phyloP scores from a whole-genome alignment of 805 yeast species.

The Candida sanyiensis region DNA sequence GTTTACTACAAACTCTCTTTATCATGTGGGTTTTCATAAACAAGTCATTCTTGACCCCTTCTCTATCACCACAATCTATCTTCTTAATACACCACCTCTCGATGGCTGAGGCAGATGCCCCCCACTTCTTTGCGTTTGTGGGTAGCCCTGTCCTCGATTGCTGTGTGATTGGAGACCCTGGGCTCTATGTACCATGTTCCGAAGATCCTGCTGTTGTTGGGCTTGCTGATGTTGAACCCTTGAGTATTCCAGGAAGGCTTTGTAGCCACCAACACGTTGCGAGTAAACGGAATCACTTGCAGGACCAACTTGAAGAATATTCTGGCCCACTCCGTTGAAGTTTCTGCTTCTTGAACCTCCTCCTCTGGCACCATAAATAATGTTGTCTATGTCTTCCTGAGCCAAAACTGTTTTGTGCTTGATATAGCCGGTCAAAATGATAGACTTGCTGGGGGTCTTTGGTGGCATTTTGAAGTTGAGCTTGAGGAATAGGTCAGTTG shows the following conservation, averaged over 20 bases:
- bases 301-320: constrained; percentile 44
- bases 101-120: constrained; percentile 20
- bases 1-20: no score
- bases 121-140: not conserved
- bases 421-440: constrained; percentile 75
- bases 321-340: constrained; percentile 30
- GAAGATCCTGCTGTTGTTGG: constrained; percentile 15
- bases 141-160: not conserved
- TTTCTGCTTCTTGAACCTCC: constrained; percentile 26
- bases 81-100: constrained; percentile 23
- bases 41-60: no score
- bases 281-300: constrained; percentile 38
- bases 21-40: no score
- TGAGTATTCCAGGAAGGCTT: constrained; percentile 32
- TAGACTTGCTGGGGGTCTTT: constrained; percentile 58
- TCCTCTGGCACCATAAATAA: constrained; percentile 43
- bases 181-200: constrained; percentile 11
- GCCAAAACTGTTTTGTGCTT: constrained; percentile 57
- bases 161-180: constrained; percentile 3
- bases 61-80: no score
- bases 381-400: constrained; percentile 60
- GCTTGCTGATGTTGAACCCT: constrained; percentile 15
- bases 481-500: constrained; percentile 36
- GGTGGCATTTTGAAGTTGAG: constrained; percentile 59
- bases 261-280: constrained; percentile 48